A percentile compares a stretch with the other conserved stretches of the same genome.
Evolutionary conservation across 106 monocot species (phyloP).

Genomic region (Hemerocallis citrina): DNA sequence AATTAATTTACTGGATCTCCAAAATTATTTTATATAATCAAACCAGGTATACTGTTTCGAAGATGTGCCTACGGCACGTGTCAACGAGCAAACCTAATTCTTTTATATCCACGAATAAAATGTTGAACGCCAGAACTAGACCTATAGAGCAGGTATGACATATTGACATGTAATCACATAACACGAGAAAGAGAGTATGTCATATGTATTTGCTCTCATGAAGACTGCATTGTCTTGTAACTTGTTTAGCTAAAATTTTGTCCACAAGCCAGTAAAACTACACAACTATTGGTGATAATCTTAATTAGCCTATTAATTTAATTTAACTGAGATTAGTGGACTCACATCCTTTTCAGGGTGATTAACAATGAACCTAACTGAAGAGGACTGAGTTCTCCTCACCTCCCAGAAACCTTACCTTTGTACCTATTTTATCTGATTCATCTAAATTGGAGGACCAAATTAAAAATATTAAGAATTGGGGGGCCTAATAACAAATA

Average conservation of each 20-base stretch:
- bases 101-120: too few species aligned
- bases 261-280: not conserved
- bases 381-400: not conserved
- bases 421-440: too few species aligned
- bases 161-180: not conserved
- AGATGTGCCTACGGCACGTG: too few species aligned
- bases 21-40: too few species aligned
- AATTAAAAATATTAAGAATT: too few species aligned
- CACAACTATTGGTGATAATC: not conserved
- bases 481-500: too few species aligned
- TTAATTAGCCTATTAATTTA: not conserved
- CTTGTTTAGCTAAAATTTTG: not conserved
- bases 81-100: too few species aligned
- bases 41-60: too few species aligned
- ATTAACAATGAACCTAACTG: not conserved
- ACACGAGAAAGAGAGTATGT: not conserved
- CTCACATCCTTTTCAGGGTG: not conserved
- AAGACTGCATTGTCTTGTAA: not conserved
- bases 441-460: too few species aligned
- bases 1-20: too few species aligned
- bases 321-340: not conserved
- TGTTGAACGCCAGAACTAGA: too few species aligned
- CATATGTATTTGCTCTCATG: not conserved
- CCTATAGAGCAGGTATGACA: too few species aligned
- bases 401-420: not conserved